Conservation (phyloP, 768 basidiomycete genomes). For the Plicaturopsis crispa region DNA sequence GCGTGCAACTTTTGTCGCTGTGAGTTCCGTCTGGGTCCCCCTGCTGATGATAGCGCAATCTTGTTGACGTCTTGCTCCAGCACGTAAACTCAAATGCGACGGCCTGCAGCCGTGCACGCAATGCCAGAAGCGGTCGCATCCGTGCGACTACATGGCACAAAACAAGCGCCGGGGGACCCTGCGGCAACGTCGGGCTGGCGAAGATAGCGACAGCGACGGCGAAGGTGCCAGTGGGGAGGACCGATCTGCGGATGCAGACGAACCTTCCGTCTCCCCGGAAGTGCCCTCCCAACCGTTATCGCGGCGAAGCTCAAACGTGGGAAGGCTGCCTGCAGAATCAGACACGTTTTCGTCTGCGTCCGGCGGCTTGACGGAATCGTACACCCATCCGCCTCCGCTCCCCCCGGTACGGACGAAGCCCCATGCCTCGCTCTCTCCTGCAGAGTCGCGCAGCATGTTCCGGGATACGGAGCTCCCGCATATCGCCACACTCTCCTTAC, state of each 20-base stretch:
- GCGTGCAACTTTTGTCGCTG: constrained; percentile 91
- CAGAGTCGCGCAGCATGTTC: constrained; percentile 39
- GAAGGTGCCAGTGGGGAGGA: constrained; percentile 42
- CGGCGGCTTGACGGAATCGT: too few species aligned
- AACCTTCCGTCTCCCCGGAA: constrained; percentile 54
- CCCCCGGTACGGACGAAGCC: too few species aligned
- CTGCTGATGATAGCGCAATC: too few species aligned
- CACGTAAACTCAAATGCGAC: constrained; percentile 85
- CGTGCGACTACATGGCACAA: constrained; percentile 73
- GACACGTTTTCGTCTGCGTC: constrained; percentile 21
- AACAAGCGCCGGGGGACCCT: constrained; percentile 64
- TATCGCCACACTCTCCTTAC: constrained; percentile 61
- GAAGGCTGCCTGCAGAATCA: constrained; percentile 19
- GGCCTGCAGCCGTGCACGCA: constrained; percentile 80
- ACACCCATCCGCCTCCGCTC: too few species aligned
- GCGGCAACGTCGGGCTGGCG: constrained; percentile 52
- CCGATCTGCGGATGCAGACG: constrained; percentile 30
- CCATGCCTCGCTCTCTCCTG: constrained; percentile 19
- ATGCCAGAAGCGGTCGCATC: constrained; percentile 69
- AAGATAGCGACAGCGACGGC: constrained; percentile 64
- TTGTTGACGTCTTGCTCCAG: too few species aligned
- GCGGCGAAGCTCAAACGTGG: constrained; percentile 41
- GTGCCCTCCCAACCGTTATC: constrained; percentile 38
- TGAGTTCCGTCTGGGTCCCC: constrained; percentile 35
- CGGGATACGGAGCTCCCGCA: constrained; percentile 62